Percentiles rank a stretch among this genome's conserved stretches.
Conservation (phyloP, 352 stramenopile genomes). For the Globisporangium parvum region DNA sequence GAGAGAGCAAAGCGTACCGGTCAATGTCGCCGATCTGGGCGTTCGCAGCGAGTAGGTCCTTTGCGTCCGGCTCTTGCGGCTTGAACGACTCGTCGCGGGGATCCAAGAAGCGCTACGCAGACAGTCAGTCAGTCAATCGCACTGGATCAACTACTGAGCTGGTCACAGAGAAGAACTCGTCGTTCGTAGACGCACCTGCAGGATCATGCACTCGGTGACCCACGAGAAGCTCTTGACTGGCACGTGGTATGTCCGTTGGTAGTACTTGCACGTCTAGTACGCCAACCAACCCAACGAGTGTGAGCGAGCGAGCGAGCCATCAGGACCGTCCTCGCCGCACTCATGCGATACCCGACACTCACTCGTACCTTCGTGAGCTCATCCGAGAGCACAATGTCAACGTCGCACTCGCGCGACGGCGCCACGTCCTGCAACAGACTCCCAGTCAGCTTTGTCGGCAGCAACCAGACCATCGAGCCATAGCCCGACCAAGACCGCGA, state of each 20-base stretch:
- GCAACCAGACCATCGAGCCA: background rate
- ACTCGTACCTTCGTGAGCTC: conserved; percentile 63
- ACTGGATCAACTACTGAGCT: too few species aligned
- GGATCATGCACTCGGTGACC: conserved; percentile 78
- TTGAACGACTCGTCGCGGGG: conserved; percentile 33
- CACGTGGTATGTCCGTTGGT: conserved; percentile 28
- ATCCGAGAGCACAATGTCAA: conserved; percentile 66
- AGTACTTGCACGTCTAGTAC: conserved; percentile 54
- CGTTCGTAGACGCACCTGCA: conserved; percentile 38
- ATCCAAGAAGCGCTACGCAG: conserved; percentile 38
- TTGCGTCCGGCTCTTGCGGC: conserved; percentile 22
- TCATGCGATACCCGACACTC: too few species aligned
- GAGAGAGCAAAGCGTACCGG: conserved; percentile 29
- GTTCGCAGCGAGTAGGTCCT: conserved; percentile 26
- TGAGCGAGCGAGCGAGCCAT: too few species aligned
- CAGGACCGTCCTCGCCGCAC: too few species aligned
- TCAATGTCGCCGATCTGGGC: conserved; percentile 58
- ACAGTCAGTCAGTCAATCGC: background rate
- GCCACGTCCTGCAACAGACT: conserved; percentile 36
- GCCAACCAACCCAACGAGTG: too few species aligned
- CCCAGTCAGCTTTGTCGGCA: background rate
- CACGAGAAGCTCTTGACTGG: conserved; percentile 66
- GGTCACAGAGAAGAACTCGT: background rate
- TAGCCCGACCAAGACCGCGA: too few species aligned
- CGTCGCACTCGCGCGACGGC: conserved; percentile 20